These are phyloP conservation scores for Sungouiozyma intestinalis DNA, from an alignment of 805 yeast genomes.

Conservation along the genomic window DNA sequence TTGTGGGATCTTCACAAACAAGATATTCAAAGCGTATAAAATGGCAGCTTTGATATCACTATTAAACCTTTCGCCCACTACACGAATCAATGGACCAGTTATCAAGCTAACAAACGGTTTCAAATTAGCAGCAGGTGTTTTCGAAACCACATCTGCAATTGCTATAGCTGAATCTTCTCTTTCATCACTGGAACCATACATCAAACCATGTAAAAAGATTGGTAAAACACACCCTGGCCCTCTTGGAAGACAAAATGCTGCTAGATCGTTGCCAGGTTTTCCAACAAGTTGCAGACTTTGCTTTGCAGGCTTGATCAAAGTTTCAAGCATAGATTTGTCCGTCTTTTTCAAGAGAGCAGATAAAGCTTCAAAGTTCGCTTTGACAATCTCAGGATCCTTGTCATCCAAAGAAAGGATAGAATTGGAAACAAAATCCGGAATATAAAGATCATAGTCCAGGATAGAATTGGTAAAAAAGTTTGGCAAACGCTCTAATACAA, in stretches of 20 bases:
- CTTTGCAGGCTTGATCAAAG: slow-evolving; percentile 68
- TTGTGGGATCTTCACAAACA: slow-evolving; percentile 77
- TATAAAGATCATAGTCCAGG: slow-evolving; percentile 63
- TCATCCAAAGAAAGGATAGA: slow-evolving; percentile 69
- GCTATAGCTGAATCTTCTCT: slow-evolving; percentile 82
- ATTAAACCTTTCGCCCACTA: slow-evolving; percentile 88
- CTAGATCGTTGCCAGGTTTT: slow-evolving; percentile 49
- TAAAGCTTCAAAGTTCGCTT: slow-evolving; percentile 55
- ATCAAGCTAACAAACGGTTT: slow-evolving; percentile 85
- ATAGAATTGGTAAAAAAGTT: slow-evolving; percentile 55
- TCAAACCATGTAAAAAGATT: slow-evolving; percentile 84
- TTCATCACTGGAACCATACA: slow-evolving; percentile 81
- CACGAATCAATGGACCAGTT: slow-evolving; percentile 96
- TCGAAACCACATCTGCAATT: slow-evolving; percentile 74
- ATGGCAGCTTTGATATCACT: slow-evolving; percentile 94
- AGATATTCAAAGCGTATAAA: slow-evolving; percentile 65
- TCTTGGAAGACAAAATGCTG: slow-evolving; percentile 62
- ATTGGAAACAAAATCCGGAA: slow-evolving; percentile 63
- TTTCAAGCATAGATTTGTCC: slow-evolving; percentile 67
- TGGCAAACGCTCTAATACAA: slow-evolving; percentile 57
- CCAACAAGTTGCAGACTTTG: slow-evolving; percentile 62
- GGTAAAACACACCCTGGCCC: slow-evolving; percentile 88
- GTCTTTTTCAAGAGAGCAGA: slow-evolving; percentile 57
- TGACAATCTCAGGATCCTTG: slow-evolving; percentile 48
- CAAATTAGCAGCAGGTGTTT: slow-evolving; percentile 74